These are phyloP conservation scores for Ascochyta lentis DNA, from an alignment of 2,329 filamentous ascomycete species.

Conservation along the genomic window DNA sequence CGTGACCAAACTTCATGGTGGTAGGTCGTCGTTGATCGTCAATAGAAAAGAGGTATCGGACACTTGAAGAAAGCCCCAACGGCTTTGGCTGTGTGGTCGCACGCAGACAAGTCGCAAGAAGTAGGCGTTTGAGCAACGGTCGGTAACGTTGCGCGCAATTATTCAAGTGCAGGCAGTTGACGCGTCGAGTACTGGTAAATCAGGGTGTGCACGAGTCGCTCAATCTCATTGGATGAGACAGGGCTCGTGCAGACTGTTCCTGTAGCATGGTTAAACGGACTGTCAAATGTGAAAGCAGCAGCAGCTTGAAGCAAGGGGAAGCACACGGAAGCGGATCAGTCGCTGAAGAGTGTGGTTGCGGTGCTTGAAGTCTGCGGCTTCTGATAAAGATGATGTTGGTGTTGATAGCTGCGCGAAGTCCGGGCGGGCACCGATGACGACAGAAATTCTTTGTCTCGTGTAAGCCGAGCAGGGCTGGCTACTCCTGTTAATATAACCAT, in stretches of 20 bases:
- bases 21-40: not conserved
- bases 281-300: constrained; percentile 36
- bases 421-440: constrained; percentile 20
- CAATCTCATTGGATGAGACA: constrained; percentile 43
- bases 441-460: constrained; percentile 12
- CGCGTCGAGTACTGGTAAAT: constrained; percentile 27
- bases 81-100: not conserved
- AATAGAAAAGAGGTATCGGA: not conserved
- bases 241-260: constrained; percentile 32
- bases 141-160: constrained; percentile 18
- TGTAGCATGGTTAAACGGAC: constrained; percentile 44
- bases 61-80: constrained; percentile 7
- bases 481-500: constrained; percentile 2
- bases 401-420: constrained; percentile 26
- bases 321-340: constrained; percentile 37
- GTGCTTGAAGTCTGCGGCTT: constrained; percentile 13
- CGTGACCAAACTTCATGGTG: constrained; percentile 59
- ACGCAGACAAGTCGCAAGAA: constrained; percentile 22
- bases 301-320: constrained; percentile 37
- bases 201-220: constrained; percentile 32
- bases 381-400: constrained; percentile 14
- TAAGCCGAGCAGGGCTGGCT: constrained; percentile 1
- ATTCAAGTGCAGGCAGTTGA: constrained; percentile 27
- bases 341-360: constrained; percentile 30
- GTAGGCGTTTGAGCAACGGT: constrained; percentile 15